Evolutionary conservation across 2,329 filamentous ascomycete species (phyloP).

Genomic region (Xylariaceae sp.): DNA sequence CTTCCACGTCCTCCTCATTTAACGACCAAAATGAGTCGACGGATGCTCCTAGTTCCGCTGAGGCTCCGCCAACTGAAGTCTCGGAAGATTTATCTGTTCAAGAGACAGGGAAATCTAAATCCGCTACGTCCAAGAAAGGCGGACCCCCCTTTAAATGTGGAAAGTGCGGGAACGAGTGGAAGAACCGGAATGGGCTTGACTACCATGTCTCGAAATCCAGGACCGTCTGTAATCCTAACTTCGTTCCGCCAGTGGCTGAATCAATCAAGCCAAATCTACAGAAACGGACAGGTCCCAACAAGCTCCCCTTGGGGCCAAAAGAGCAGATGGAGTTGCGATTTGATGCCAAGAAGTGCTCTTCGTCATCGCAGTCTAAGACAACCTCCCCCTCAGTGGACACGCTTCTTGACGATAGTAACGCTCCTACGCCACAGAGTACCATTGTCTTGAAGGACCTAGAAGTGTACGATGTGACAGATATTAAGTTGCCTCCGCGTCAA

Average conservation of each 20-base stretch:
- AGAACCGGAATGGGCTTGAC: constrained; percentile 53
- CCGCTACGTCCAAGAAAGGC: constrained; percentile 9
- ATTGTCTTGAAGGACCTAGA: constrained; percentile 25
- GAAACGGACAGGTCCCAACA: constrained; percentile 7
- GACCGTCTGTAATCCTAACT: constrained; percentile 49
- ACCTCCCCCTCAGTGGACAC: neutral
- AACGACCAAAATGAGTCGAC: neutral
- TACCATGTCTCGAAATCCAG: constrained; percentile 54
- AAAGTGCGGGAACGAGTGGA: constrained; percentile 51
- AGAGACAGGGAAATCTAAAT: neutral
- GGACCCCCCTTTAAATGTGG: constrained; percentile 41
- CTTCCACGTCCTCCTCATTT: neutral
- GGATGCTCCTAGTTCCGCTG: neutral
- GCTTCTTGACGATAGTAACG: neutral
- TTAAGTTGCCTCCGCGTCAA: constrained; percentile 8
- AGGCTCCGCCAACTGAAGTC: constrained; percentile 11
- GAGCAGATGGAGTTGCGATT: constrained; percentile 13
- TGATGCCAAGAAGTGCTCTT: neutral
- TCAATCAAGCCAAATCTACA: constrained; percentile 15
- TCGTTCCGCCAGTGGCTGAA: constrained; percentile 29
- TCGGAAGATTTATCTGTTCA: neutral
- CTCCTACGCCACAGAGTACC: neutral
- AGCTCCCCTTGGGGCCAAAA: constrained; percentile 4
- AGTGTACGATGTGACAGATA: constrained; percentile 23
- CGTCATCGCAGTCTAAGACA: neutral